phyloP scores from a whole-genome alignment of 179 eudicot species.

The Camellia oleifera region DNA sequence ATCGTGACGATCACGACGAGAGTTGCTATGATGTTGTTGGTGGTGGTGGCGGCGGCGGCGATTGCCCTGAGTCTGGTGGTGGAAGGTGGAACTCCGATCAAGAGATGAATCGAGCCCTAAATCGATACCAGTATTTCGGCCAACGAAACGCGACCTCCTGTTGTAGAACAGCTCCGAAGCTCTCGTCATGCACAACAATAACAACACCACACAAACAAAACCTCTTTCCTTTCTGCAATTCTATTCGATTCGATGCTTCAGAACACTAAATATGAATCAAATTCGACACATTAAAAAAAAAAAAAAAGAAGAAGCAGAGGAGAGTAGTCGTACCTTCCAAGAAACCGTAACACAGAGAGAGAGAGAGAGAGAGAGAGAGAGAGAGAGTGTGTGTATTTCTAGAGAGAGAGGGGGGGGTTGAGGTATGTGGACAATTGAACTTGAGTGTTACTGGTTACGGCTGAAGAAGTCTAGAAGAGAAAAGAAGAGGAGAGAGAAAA shows the following conservation, averaged over 20 bases:
- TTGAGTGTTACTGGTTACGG: no score
- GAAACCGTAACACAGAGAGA: neutral
- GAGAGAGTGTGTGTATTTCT: neutral
- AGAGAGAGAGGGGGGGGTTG: no score
- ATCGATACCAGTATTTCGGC: conserved; percentile 32
- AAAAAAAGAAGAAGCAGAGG: neutral
- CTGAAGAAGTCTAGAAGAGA: no score
- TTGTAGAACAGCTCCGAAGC: conserved; percentile 53
- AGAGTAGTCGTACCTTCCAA: neutral
- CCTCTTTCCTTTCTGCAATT: neutral
- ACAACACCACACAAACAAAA: conserved; percentile 13
- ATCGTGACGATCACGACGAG: conserved; percentile 29
- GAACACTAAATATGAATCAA: neutral
- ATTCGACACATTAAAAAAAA: neutral
- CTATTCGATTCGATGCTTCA: neutral
- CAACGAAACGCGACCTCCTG: conserved; percentile 41
- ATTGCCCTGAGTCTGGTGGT: conserved; percentile 7
- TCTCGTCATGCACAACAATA: conserved; percentile 40
- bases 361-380: neutral
- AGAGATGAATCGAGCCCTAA: conserved; percentile 19
- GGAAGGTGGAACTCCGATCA: conserved; percentile 1
- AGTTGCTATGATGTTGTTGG: conserved; percentile 6
- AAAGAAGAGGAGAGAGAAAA: no score
- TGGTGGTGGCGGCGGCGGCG: conserved; percentile 25
- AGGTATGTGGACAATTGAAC: no score